These are phyloP conservation scores for Crithidia thermophila DNA, from an alignment of 208 protist species.

Conservation along the genomic window DNA sequence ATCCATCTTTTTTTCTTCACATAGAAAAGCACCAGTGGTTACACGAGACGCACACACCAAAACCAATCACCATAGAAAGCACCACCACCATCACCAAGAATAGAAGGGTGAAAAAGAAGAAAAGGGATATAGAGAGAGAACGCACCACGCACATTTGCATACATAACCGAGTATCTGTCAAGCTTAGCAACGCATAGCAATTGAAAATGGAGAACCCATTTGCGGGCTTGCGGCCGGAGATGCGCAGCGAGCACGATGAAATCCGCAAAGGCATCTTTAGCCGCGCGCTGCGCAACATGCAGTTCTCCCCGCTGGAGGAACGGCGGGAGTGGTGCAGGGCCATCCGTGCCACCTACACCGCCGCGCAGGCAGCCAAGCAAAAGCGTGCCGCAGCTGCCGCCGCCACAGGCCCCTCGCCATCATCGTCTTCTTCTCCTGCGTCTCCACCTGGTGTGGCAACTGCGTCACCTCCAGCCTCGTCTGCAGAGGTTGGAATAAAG, in stretches of 20 bases:
- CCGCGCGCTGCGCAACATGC: conserved; percentile 54
- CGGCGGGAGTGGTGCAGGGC: conserved; percentile 61
- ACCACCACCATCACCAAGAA: no score
- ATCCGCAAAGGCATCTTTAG: conserved; percentile 90
- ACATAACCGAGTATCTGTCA: no score
- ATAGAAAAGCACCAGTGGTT: no score
- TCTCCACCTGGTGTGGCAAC: neutral
- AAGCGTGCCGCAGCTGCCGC: neutral
- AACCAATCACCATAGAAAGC: no score
- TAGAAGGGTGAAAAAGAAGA: no score
- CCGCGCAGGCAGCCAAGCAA: conserved; percentile 6
- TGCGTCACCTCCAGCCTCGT: neutral
- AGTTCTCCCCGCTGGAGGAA: conserved; percentile 38
- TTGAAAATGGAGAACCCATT: conserved; percentile 77
- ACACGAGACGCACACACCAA: no score
- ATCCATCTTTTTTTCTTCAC: no score
- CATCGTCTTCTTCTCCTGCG: neutral
- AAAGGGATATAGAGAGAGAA: no score
- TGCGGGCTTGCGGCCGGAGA: conserved; percentile 48
- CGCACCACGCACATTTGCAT: no score
- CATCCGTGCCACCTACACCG: conserved; percentile 40
- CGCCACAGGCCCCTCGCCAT: neutral
- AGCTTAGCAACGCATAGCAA: no score
- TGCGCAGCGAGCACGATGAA: conserved; percentile 86
- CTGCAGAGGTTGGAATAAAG: neutral